Percentiles rank a stretch among this genome's conserved stretches.
phyloP scores from a whole-genome alignment of 31 red algal species.

The Endocladia muricata region DNA sequence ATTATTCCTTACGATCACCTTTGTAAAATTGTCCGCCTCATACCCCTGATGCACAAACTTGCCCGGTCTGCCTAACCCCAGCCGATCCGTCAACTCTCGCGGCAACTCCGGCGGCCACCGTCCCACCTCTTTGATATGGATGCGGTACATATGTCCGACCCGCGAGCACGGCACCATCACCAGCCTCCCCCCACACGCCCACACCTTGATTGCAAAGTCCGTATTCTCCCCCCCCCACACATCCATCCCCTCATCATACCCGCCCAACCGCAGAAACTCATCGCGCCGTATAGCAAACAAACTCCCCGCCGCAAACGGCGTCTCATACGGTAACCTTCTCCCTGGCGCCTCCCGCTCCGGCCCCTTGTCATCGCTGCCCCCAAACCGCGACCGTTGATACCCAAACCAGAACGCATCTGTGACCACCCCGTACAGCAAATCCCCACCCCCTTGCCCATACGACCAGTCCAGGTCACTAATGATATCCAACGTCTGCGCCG shows the following conservation, averaged over 20 bases:
- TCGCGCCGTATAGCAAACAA: conserved; percentile 57
- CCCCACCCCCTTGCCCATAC: conserved; percentile 48
- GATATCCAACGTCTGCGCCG: conserved; percentile 71
- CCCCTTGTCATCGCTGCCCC: conserved; percentile 17
- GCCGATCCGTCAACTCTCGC: conserved; percentile 42
- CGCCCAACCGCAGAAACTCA: conserved; percentile 52
- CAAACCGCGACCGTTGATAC: conserved; percentile 65
- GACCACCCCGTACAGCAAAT: conserved; percentile 69
- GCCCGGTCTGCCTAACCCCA: conserved; percentile 10
- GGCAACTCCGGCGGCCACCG: conserved; percentile 59
- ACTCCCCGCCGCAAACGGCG: conserved; percentile 62
- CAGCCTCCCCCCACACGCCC: conserved; percentile 59
- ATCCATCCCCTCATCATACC: conserved; percentile 77
- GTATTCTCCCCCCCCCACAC: conserved; percentile 83
- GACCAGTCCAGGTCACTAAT: conserved; percentile 64
- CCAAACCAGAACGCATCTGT: conserved; percentile 68
- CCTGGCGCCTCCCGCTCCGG: conserved; percentile 42
- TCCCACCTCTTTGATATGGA: conserved; percentile 49
- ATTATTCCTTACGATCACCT: conserved; percentile 54
- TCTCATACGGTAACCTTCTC: conserved; percentile 63
- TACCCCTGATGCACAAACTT: conserved; percentile 11
- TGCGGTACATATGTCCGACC: conserved; percentile 76
- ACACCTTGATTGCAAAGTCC: conserved; percentile 67
- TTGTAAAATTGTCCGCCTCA: conserved; percentile 53
- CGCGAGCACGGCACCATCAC: conserved; percentile 76